A percentile compares a stretch with the other conserved stretches of the same genome.
Conservation (phyloP, 139 green algal species). For the Axilococcus clingmanii region DNA sequence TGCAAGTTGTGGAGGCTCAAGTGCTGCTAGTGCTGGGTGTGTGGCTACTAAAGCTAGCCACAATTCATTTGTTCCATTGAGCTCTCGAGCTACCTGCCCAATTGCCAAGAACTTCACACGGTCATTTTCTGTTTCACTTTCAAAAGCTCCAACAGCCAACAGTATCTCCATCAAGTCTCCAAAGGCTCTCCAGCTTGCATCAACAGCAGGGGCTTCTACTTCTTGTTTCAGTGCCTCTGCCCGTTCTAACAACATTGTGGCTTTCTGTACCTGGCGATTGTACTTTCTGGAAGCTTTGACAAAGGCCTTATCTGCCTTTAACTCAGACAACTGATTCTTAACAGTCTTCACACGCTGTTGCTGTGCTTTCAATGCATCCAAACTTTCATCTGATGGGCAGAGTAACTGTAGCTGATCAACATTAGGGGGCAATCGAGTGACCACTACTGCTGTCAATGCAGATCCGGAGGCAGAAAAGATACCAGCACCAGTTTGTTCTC, state of each 20-base stretch:
- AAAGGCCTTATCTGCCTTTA: slow-evolving; percentile 15
- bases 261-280: slow-evolving; percentile 5
- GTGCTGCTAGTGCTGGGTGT: slow-evolving; percentile 33
- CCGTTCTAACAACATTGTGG: slow-evolving; percentile 18
- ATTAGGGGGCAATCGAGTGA: slow-evolving; percentile 1
- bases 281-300: slow-evolving; percentile 8
- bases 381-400: slow-evolving; percentile 1
- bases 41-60: slow-evolving; percentile 77
- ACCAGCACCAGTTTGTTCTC: not conserved
- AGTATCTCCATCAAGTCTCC: slow-evolving; percentile 50
- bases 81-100: slow-evolving; percentile 52
- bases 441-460: slow-evolving; percentile 8
- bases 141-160: slow-evolving; percentile 34
- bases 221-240: slow-evolving; percentile 20
- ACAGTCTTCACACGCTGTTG: slow-evolving; percentile 18
- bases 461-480: slow-evolving; percentile 13
- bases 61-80: slow-evolving; percentile 75
- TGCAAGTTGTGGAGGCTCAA: slow-evolving; percentile 50
- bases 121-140: not conserved
- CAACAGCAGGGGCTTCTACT: slow-evolving; percentile 15
- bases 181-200: slow-evolving; percentile 37
- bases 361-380: slow-evolving; percentile 18
- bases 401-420: not conserved
- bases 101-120: slow-evolving; percentile 32
- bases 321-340: slow-evolving; percentile 7